Base-by-base conservation (phyloP, 805 yeast genomes). In the Candida alai region DNA sequence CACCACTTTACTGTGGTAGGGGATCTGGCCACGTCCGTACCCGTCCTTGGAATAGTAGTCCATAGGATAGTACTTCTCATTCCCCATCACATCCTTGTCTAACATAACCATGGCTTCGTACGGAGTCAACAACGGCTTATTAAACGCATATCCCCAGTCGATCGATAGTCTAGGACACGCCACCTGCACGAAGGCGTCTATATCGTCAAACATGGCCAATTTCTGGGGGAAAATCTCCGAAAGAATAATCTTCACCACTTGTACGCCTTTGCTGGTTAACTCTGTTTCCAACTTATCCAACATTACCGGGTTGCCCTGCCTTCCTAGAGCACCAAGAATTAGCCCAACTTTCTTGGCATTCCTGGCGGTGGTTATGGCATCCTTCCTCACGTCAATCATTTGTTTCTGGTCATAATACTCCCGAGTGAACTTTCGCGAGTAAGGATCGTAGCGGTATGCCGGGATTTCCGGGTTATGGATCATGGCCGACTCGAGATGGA, bases 131-230 rank as follows among this genome's bases (percentile, higher is more conserved):
- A 93, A 62, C 0, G 98, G 98, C 51, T 84, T 84, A 39, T 79
- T 78, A 52, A 93, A 93, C 0, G 98, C 98, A 56, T 93, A 93
- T 0, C 98, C 98, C 98, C 98, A 93, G 57, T 93, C 98, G 26
- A 93, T 90, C 2, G 96, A 86, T 29, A 93, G 64, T 49, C 98
- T 70, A 0, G 98, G 98, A 55, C 98, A 93, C 1, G 98, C 98
- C 3, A 93, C 95, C 59, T 93, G 98, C 10, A 93, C 84, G 70
- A 93, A 93, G 2, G 89, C 95, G 58, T 93, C 98, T 12, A 90
- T 76, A 49, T 86, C 93, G 48, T 86, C 89, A 59, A 93, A 93
- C 80, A 84, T 82, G 8, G 96, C 81, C 23, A 93, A 65, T 48
- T 93, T 93, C 34, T 78, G 84, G 0, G 98, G 98, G 60, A 93